Conservation (phyloP, 305 asterid species). For the Withania somnifera region DNA sequence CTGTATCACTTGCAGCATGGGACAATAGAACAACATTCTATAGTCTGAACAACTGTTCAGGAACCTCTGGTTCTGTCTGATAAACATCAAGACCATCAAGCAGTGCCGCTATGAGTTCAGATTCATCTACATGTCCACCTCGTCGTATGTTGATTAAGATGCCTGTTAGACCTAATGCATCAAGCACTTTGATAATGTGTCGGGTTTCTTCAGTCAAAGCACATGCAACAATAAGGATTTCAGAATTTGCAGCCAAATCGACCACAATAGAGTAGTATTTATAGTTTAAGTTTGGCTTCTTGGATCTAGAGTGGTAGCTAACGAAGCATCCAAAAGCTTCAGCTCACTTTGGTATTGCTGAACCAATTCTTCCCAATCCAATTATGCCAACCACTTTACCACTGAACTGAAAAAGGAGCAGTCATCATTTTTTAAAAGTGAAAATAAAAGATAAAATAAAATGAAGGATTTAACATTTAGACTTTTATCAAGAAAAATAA, state of each 20-base stretch:
- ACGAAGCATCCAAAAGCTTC: slow-evolving; percentile 73
- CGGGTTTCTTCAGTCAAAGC: slow-evolving; percentile 56
- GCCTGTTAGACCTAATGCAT: slow-evolving; percentile 38
- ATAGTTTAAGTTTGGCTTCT: slow-evolving; percentile 42
- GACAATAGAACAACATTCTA: slow-evolving; percentile 51
- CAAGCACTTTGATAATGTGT: slow-evolving; percentile 53
- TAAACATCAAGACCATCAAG: slow-evolving; percentile 81
- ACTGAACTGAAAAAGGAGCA: slow-evolving; percentile 45
- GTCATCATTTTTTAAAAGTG: background rate
- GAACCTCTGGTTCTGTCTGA: slow-evolving; percentile 53
- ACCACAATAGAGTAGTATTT: slow-evolving; percentile 35
- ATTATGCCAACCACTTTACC: slow-evolving; percentile 77
- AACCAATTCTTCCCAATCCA: slow-evolving; percentile 81
- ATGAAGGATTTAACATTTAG: background rate
- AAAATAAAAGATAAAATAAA: background rate
- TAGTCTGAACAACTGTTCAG: slow-evolving; percentile 24
- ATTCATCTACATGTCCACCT: slow-evolving; percentile 76
- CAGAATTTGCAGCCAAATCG: slow-evolving; percentile 64
- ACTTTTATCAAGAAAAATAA: background rate
- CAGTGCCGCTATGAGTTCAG: slow-evolving; percentile 59
- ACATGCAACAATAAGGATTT: slow-evolving; percentile 67
- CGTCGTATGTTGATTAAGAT: slow-evolving; percentile 69
- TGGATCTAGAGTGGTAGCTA: slow-evolving; percentile 59
- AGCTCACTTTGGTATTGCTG: slow-evolving; percentile 67
- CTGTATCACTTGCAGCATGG: slow-evolving; percentile 36